Evolutionary conservation across 495 filamentous ascomycete species (phyloP).

Genomic region (Darksidea phi): DNA sequence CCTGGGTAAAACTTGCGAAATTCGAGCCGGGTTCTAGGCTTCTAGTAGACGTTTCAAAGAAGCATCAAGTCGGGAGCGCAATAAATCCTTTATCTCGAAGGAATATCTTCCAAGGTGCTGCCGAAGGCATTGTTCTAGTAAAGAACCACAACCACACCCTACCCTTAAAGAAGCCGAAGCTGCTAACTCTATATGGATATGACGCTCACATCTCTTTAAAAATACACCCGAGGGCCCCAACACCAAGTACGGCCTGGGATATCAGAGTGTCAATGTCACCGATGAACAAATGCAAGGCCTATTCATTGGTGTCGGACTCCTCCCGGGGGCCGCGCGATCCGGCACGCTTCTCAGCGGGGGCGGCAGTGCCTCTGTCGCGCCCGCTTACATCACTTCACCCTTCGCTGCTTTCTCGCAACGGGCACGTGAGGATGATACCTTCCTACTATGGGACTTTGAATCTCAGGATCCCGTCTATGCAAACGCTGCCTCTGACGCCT

Average conservation of each 20-base stretch:
- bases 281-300: neutral
- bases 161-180: slow-evolving; percentile 52
- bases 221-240: slow-evolving; percentile 45
- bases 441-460: slow-evolving; percentile 44
- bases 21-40: slow-evolving; percentile 50
- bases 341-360: slow-evolving; percentile 33
- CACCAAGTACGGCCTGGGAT: slow-evolving; percentile 45
- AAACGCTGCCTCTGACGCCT: slow-evolving; percentile 37
- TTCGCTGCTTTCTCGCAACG: slow-evolving; percentile 1
- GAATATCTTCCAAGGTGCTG: slow-evolving; percentile 53
- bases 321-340: neutral
- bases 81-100: neutral
- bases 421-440: slow-evolving; percentile 33
- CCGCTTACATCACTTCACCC: slow-evolving; percentile 11
- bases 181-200: slow-evolving; percentile 61
- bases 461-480: slow-evolving; percentile 33
- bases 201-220: slow-evolving; percentile 46
- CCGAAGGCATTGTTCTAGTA: slow-evolving; percentile 58
- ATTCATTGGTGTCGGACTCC: neutral
- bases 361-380: slow-evolving; percentile 29
- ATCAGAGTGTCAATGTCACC: neutral
- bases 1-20: neutral
- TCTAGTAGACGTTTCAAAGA: slow-evolving; percentile 43
- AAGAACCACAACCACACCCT: slow-evolving; percentile 60
- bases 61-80: neutral